Base-by-base conservation (phyloP, 2,329 filamentous ascomycete species). In the Fusarium metavorans region DNA sequence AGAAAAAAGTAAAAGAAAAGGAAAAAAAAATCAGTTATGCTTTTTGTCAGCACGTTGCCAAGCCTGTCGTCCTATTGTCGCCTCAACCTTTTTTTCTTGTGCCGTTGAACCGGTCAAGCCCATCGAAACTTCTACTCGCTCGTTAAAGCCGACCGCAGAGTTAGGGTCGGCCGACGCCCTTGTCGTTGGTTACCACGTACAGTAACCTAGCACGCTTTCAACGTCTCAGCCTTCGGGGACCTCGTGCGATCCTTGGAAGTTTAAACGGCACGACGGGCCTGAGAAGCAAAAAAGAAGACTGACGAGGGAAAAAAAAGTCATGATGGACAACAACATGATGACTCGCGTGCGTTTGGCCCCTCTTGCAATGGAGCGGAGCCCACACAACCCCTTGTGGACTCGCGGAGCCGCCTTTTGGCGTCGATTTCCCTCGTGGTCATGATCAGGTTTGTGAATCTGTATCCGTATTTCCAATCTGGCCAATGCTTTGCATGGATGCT, bases 31-130 rank as follows among this genome's bases (percentile, higher is more conserved):
- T 18, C 63, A 63, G 54, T 34, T 71, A 60, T 72, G 71, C 56
- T 67, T 74, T 70, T 70, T 41, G 41, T 41, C 23, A 59, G 57
- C 67, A 64, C 41, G 25, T 65, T 71, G 72, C 72, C 68, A 69
- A 74, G 71, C 58, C 68, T 64, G 68, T 73, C 71, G 57, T 27
- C 27, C 35, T 52, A 32, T 32, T 54, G 43, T 57, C 48, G 59
- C 59, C 61, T 45, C 64, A 68, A 27, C 54, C 64, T 74, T 64
- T 60, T 39, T 39, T 60, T 39, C 66, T 67, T 48, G 70, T 62
- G 71, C 71, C 72, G 52, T 59, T 57, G 27, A 66, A 63, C 54
- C 64, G 66, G 65, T 73, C 62, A 70, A 37, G 30, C 32, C 32
- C 52, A 37, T 54, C 18, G 27, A 54, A 54, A 20, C 18, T 54